phyloP scores from a whole-genome alignment of 805 yeast species.

The Ogataea allantospora region DNA sequence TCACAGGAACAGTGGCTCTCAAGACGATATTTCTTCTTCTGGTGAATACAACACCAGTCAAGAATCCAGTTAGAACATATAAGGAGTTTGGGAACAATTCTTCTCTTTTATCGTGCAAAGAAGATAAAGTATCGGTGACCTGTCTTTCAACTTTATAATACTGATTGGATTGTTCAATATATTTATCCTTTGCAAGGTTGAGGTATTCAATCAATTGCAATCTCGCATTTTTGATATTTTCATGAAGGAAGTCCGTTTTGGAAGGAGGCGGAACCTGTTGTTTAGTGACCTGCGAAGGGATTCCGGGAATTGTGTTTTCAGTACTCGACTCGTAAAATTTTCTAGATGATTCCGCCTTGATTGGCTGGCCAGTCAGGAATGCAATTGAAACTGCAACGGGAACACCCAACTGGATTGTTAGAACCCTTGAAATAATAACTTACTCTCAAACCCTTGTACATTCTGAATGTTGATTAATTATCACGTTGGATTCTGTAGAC shows the following conservation, averaged over 20 bases:
- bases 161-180: constrained; percentile 47
- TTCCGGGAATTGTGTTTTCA: constrained; percentile 22
- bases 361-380: constrained; percentile 1
- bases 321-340: constrained; percentile 26
- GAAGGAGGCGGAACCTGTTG: constrained; percentile 21
- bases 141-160: constrained; percentile 61
- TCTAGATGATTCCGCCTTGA: constrained; percentile 27
- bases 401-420: constrained; percentile 7
- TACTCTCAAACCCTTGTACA: constrained; percentile 12
- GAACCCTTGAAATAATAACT: constrained; percentile 1
- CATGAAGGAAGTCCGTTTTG: constrained; percentile 39
- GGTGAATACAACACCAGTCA: constrained; percentile 71
- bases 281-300: constrained; percentile 14
- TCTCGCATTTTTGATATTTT: constrained; percentile 48
- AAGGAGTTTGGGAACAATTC: constrained; percentile 68
- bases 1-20: constrained; percentile 55
- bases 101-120: constrained; percentile 63
- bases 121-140: constrained; percentile 60
- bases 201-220: constrained; percentile 36
- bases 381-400: not conserved
- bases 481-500: constrained; percentile 3
- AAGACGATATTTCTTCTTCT: constrained; percentile 62
- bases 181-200: constrained; percentile 35
- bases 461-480: constrained; percentile 4
- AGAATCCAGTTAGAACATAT: constrained; percentile 64